A percentile compares a stretch with the other conserved stretches of the same genome.
Conservation (phyloP, 306 rosid genomes). For the Rubus parviflorus region DNA sequence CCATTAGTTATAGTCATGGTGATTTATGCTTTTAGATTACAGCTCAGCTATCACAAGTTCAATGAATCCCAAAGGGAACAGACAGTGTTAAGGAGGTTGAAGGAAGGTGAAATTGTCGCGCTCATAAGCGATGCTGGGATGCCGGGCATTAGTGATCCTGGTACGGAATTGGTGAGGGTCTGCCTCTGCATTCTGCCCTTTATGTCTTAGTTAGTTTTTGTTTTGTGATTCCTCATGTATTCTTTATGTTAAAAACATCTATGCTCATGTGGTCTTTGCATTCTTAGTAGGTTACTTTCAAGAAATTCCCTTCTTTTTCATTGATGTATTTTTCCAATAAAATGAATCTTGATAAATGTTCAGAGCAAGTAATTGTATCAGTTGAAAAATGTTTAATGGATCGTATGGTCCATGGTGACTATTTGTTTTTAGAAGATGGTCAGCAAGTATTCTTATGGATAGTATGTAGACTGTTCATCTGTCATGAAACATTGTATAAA, state of each 20-base stretch:
- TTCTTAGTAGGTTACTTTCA: too few relatives aligned
- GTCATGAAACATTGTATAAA: background rate
- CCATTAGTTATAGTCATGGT: slow-evolving; percentile 18
- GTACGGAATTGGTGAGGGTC: slow-evolving; percentile 69
- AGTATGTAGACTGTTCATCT: background rate
- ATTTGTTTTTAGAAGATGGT: background rate
- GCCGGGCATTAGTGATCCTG: slow-evolving; percentile 94
- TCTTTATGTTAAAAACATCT: background rate
- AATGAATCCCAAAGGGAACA: slow-evolving; percentile 85
- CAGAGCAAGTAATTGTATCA: too few relatives aligned
- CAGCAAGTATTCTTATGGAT: background rate
- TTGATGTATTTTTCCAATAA: too few relatives aligned
- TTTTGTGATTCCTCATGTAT: too few relatives aligned
- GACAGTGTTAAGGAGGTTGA: slow-evolving; percentile 76
- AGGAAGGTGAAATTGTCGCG: slow-evolving; percentile 84
- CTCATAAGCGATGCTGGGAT: slow-evolving; percentile 89
- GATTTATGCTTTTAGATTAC: slow-evolving; percentile 41
- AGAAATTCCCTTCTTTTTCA: too few relatives aligned
- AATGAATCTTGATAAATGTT: too few relatives aligned
- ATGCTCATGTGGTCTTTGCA: background rate
- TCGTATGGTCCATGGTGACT: background rate
- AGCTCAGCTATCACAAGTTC: slow-evolving; percentile 94
- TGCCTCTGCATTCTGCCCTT: background rate
- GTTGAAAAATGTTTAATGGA: too few relatives aligned
- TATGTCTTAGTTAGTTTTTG: background rate